phyloP scores from a whole-genome alignment of 2,329 filamentous ascomycete genomes.

The Hypomyces perniciosus region DNA sequence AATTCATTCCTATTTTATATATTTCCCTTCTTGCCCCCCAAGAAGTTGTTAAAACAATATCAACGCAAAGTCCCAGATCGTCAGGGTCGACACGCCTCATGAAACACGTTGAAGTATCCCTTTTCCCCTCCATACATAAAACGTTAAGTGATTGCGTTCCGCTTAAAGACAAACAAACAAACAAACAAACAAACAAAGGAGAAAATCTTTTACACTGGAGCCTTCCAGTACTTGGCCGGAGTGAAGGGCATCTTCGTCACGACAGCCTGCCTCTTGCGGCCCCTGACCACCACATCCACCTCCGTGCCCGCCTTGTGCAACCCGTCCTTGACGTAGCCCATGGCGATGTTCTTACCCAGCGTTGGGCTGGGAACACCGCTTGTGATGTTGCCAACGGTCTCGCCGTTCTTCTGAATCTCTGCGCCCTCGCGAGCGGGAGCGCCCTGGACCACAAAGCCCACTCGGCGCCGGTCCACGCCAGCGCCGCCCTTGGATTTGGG shows the following conservation, averaged over 20 bases:
- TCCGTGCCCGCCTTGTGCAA: constrained; percentile 80
- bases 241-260: constrained; percentile 90
- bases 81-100: neutral
- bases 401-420: constrained; percentile 61
- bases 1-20: too few species aligned
- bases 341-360: constrained; percentile 85
- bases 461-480: constrained; percentile 64
- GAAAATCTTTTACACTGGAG: constrained; percentile 1
- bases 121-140: neutral
- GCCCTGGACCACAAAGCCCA: constrained; percentile 78
- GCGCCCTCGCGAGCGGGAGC: constrained; percentile 87
- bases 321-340: constrained; percentile 83
- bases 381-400: constrained; percentile 73
- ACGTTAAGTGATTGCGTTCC: constrained; percentile 10
- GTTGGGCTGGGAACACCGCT: constrained; percentile 87
- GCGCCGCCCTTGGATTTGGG: constrained; percentile 64
- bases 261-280: constrained; percentile 65
- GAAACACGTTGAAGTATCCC: constrained; percentile 19
- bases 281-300: constrained; percentile 70
- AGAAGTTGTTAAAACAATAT: neutral
- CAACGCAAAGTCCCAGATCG: neutral
- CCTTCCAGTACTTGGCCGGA: constrained; percentile 62
- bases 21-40: too few species aligned
- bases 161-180: neutral
- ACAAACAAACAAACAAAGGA: neutral